phyloP scores from a whole-genome alignment of 1,284 basidiomycete genomes.

The Boletus holoroseus region DNA sequence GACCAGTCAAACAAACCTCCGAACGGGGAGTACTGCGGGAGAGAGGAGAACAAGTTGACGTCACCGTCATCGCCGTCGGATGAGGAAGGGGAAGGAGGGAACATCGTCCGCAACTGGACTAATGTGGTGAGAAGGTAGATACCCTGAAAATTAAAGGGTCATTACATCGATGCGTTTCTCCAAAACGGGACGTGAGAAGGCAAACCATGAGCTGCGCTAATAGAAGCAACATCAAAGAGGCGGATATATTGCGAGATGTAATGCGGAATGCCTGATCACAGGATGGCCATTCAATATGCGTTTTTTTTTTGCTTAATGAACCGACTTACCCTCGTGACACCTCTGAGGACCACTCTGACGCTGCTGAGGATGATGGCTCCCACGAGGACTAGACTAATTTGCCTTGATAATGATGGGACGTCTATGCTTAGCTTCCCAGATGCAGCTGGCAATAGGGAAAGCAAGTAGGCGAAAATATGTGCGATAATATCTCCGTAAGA shows the following conservation, averaged over 20 bases:
- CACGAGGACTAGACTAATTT: slow-evolving; percentile 64
- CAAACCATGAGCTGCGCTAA: slow-evolving; percentile 74
- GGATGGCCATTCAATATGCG: not conserved
- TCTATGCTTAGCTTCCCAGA: slow-evolving; percentile 28
- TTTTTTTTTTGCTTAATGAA: not conserved
- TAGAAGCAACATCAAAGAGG: slow-evolving; percentile 65
- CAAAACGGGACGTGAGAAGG: slow-evolving; percentile 13
- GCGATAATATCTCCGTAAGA: slow-evolving; percentile 60
- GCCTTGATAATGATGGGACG: slow-evolving; percentile 50
- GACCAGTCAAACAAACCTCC: slow-evolving; percentile 67
- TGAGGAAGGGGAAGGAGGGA: slow-evolving; percentile 44
- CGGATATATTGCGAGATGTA: slow-evolving; percentile 60
- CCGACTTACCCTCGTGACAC: slow-evolving; percentile 54
- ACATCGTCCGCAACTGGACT: slow-evolving; percentile 70
- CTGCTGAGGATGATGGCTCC: slow-evolving; percentile 69
- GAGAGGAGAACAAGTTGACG: slow-evolving; percentile 62
- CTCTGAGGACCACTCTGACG: slow-evolving; percentile 58
- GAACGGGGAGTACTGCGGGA: slow-evolving; percentile 69
- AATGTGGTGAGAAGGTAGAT: slow-evolving; percentile 74
- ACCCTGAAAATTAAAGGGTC: slow-evolving; percentile 41
- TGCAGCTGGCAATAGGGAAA: slow-evolving; percentile 42
- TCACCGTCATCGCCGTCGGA: slow-evolving; percentile 19
- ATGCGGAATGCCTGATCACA: slow-evolving; percentile 50
- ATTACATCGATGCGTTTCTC: slow-evolving; percentile 2
- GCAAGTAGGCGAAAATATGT: slow-evolving; percentile 46